A percentile compares a stretch with the other conserved stretches of the same genome.
phyloP scores from a whole-genome alignment of 2,329 filamentous ascomycete species.

The Stachybotrys chlorohalonatus region DNA sequence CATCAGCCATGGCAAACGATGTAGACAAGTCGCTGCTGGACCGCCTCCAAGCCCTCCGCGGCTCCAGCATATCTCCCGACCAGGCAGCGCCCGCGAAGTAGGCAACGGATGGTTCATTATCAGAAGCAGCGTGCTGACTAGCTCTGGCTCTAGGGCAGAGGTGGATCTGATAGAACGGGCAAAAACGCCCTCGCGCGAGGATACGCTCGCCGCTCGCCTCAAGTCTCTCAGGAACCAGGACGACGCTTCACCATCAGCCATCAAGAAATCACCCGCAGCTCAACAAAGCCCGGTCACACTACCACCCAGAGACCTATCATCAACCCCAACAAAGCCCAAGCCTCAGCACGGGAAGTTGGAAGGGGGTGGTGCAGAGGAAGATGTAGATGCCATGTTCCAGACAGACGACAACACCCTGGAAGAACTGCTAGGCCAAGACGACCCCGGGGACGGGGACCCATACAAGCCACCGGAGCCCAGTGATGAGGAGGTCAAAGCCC shows the following conservation, averaged over 20 bases:
- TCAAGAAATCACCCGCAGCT: slow-evolving; percentile 1
- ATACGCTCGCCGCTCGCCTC: slow-evolving; percentile 41
- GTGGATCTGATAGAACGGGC: slow-evolving; percentile 31
- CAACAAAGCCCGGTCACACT: background rate
- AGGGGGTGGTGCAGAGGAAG: slow-evolving; percentile 14
- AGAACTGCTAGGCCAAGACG: slow-evolving; percentile 38
- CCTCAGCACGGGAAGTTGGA: background rate
- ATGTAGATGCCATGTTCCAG: slow-evolving; percentile 28
- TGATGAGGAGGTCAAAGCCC: slow-evolving; percentile 23
- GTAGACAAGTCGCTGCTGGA: slow-evolving; percentile 41
- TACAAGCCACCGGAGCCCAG: slow-evolving; percentile 10
- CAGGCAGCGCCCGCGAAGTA: slow-evolving; percentile 19
- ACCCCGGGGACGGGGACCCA: slow-evolving; percentile 19
- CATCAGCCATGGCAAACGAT: slow-evolving; percentile 20
- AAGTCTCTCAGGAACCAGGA: slow-evolving; percentile 37
- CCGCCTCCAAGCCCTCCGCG: slow-evolving; percentile 42
- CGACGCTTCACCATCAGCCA: slow-evolving; percentile 13
- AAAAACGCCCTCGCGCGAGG: slow-evolving; percentile 36
- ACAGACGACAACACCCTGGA: slow-evolving; percentile 45
- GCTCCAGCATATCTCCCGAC: slow-evolving; percentile 21
- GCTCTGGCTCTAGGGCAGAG: slow-evolving; percentile 12
- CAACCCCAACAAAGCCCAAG: background rate
- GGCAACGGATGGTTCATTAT: background rate
- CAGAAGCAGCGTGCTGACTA: background rate
- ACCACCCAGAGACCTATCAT: background rate